phyloP scores from a whole-genome alignment of 495 filamentous ascomycete species.

The Aspergillus egyptiacus region DNA sequence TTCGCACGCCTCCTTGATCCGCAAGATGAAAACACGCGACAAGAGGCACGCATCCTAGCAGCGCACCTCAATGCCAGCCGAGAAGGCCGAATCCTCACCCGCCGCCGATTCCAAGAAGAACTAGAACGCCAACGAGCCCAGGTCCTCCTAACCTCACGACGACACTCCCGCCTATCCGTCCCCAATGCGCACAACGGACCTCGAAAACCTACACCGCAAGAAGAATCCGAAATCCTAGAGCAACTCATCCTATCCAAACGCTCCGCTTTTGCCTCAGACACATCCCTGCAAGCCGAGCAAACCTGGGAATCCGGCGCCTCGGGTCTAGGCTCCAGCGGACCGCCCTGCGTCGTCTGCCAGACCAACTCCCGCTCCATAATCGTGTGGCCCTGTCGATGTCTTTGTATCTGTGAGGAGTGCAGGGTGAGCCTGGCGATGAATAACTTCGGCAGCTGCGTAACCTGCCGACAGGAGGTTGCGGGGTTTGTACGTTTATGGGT shows the following conservation, averaged over 20 bases:
- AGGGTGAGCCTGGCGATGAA: constrained; percentile 90
- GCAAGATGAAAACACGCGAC: constrained; percentile 63
- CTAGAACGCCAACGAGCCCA: constrained; percentile 59
- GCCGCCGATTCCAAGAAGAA: constrained; percentile 64
- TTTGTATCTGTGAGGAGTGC: constrained; percentile 93
- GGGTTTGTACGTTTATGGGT: constrained; percentile 90
- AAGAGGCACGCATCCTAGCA: constrained; percentile 76
- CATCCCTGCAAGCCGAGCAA: constrained; percentile 14
- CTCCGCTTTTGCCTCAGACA: constrained; percentile 21
- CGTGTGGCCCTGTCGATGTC: constrained; percentile 92
- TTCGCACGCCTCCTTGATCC: constrained; percentile 84
- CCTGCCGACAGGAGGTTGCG: constrained; percentile 77
- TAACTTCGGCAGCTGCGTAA: constrained; percentile 93
- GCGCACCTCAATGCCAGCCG: constrained; percentile 62
- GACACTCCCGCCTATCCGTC: constrained; percentile 19
- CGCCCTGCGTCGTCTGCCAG: constrained; percentile 92
- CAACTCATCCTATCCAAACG: constrained; percentile 66
- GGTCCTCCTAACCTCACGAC: constrained; percentile 50
- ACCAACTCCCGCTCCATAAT: constrained; percentile 80
- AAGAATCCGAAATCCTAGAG: constrained; percentile 77
- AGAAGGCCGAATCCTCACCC: constrained; percentile 61
- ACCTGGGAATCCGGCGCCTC: constrained; percentile 64
- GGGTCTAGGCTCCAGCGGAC: constrained; percentile 67
- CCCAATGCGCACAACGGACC: constrained; percentile 21
- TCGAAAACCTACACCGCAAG: constrained; percentile 51